phyloP scores from a whole-genome alignment of 768 basidiomycete species.

The Tephrocybe sp. region DNA sequence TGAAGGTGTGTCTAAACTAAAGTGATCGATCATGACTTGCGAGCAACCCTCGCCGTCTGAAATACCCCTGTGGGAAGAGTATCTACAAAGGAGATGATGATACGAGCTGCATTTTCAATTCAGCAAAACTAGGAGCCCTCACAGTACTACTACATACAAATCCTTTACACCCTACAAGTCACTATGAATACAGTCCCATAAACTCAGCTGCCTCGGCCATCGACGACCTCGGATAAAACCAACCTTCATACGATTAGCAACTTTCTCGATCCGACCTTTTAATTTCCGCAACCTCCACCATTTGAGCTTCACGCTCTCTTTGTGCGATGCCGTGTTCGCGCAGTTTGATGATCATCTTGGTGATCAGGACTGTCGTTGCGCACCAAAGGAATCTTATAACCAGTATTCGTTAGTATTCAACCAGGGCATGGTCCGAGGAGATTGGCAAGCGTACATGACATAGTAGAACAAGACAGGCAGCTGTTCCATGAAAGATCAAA shows the following conservation, averaged over 20 bases:
- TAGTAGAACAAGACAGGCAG: slow-evolving; percentile 8
- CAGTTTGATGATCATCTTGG: slow-evolving; percentile 32
- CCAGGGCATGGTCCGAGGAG: neutral
- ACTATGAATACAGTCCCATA: too few species aligned
- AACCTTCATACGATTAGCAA: neutral
- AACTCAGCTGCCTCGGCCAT: too few species aligned
- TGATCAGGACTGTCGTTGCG: slow-evolving; percentile 27
- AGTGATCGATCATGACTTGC: too few species aligned
- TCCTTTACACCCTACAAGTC: too few species aligned
- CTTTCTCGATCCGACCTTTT: neutral
- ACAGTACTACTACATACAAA: too few species aligned
- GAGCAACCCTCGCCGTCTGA: too few species aligned
- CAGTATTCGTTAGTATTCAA: neutral
- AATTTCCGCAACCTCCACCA: neutral
- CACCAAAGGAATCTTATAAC: slow-evolving; percentile 37
- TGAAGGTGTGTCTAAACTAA: too few species aligned
- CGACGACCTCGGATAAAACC: too few species aligned
- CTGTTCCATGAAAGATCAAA: neutral
- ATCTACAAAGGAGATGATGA: too few species aligned
- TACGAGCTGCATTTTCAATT: too few species aligned
- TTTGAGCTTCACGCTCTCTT: neutral
- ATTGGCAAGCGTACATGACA: neutral
- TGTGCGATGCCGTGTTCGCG: slow-evolving; percentile 16
- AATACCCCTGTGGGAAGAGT: too few species aligned
- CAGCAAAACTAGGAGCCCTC: too few species aligned